A percentile compares a stretch with the other conserved stretches of the same genome.
Evolutionary conservation across 2,329 filamentous ascomycete genomes (phyloP).

Genomic region (Tothia fuscella): DNA sequence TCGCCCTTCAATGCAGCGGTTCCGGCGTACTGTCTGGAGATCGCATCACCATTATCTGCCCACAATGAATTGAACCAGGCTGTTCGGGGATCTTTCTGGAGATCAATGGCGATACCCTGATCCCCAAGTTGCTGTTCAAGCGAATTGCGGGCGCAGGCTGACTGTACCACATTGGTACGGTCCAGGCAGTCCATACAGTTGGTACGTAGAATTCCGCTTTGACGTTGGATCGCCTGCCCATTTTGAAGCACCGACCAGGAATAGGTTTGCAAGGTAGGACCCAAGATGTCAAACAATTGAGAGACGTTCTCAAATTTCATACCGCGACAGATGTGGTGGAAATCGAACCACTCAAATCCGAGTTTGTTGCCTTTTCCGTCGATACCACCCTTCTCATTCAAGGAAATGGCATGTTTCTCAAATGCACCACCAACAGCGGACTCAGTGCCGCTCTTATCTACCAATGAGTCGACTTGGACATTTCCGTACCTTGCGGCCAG

Average conservation of each 20-base stretch:
- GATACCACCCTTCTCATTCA: conserved; percentile 51
- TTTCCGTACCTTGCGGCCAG: conserved; percentile 59
- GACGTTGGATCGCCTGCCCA: conserved; percentile 33
- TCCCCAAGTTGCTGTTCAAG: conserved; percentile 67
- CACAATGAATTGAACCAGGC: conserved; percentile 93
- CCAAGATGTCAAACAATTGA: conserved; percentile 59
- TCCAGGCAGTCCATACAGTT: conserved; percentile 99
- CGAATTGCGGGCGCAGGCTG: conserved; percentile 72
- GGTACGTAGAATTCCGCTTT: conserved; percentile 72
- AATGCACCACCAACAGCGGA: conserved; percentile 67
- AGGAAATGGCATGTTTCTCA: conserved; percentile 50
- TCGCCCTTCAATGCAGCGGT: conserved; percentile 95
- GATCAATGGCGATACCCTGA: conserved; percentile 63
- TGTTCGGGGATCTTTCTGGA: conserved; percentile 65
- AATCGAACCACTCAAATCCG: conserved; percentile 93
- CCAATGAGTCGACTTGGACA: conserved; percentile 69
- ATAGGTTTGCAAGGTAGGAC: conserved; percentile 53
- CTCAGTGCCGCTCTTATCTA: conserved; percentile 82
- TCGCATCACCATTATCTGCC: conserved; percentile 95
- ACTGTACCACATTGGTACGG: conserved; percentile 90
- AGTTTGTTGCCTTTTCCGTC: conserved; percentile 39
- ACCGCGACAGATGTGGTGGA: conserved; percentile 80
- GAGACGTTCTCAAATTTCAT: conserved; percentile 98
- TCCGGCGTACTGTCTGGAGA: conserved; percentile 90
- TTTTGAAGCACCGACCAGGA: conserved; percentile 55